These are phyloP conservation scores for Wallemia hederae DNA, from an alignment of 1,284 basidiomycete genomes.

Conservation along the genomic window DNA sequence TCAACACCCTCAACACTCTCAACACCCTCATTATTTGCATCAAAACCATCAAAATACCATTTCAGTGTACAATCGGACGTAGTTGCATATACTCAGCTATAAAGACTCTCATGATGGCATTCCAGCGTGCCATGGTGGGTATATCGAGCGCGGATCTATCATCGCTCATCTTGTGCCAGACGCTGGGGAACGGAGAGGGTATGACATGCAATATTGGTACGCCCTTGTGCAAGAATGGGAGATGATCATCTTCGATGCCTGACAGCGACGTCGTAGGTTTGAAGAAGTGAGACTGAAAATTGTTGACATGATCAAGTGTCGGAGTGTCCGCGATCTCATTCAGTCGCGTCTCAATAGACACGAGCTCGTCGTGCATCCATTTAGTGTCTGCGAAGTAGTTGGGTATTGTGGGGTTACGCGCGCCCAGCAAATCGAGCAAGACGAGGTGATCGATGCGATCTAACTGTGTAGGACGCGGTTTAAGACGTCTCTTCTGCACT, in stretches of 20 bases:
- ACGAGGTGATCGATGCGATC: slow-evolving; percentile 60
- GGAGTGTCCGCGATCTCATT: background rate
- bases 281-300: background rate
- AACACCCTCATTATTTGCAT: no score
- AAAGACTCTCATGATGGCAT: slow-evolving; percentile 58
- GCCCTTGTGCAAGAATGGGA: slow-evolving; percentile 58
- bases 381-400: slow-evolving; percentile 64
- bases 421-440: slow-evolving; percentile 62
- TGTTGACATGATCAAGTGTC: background rate
- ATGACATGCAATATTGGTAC: slow-evolving; percentile 80
- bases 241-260: slow-evolving; percentile 74
- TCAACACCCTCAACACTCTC: no score
- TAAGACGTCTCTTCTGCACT: slow-evolving; percentile 26
- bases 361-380: slow-evolving; percentile 56
- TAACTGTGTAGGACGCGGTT: slow-evolving; percentile 30
- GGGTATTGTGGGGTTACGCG: slow-evolving; percentile 34
- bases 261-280: background rate
- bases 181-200: slow-evolving; percentile 54
- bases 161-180: slow-evolving; percentile 66
- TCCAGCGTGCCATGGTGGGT: slow-evolving; percentile 66
- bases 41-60: background rate
- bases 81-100: slow-evolving; percentile 69
- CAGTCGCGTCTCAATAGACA: background rate
- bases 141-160: slow-evolving; percentile 61
- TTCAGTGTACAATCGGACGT: background rate